These are phyloP conservation scores for Colletotrichum orchidophilum DNA, from an alignment of 2,329 filamentous ascomycete genomes.

Conservation along the genomic window DNA sequence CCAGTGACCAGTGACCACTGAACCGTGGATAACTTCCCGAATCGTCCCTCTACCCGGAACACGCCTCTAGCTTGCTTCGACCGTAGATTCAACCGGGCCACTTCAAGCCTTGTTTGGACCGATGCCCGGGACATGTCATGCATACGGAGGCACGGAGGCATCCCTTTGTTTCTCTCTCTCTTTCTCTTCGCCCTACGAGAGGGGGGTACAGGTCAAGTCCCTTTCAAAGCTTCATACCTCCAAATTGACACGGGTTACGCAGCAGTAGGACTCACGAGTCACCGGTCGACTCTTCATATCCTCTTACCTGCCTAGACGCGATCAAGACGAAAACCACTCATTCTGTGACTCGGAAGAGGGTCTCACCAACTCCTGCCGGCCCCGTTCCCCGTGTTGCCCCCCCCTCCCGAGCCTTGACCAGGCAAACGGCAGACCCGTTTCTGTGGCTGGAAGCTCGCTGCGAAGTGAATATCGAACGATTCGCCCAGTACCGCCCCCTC, in stretches of 20 bases:
- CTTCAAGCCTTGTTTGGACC: neutral
- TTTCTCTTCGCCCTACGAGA: neutral
- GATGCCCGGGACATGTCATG: neutral
- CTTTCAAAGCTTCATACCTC: neutral
- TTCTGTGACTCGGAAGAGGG: conserved; percentile 31
- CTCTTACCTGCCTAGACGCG: neutral
- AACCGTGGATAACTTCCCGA: neutral
- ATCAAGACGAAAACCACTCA: neutral
- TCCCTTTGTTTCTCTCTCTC: neutral
- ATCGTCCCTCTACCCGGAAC: neutral
- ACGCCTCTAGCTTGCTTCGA: conserved; percentile 3
- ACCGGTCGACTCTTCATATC: neutral
- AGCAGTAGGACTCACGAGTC: neutral
- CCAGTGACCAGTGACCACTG: neutral
- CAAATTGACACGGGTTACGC: neutral
- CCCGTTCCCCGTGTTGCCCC: conserved; percentile 22
- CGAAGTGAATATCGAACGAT: conserved; percentile 23
- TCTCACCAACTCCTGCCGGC: conserved; percentile 12
- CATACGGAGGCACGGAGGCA: neutral
- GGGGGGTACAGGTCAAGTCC: neutral
- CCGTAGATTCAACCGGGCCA: neutral
- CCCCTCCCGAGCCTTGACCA: neutral
- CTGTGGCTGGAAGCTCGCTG: conserved; percentile 17
- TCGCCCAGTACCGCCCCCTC: neutral
- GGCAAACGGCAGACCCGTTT: neutral